Evolutionary conservation across 2,329 filamentous ascomycete species (phyloP).

Genomic region (Anthostomella pinea): DNA sequence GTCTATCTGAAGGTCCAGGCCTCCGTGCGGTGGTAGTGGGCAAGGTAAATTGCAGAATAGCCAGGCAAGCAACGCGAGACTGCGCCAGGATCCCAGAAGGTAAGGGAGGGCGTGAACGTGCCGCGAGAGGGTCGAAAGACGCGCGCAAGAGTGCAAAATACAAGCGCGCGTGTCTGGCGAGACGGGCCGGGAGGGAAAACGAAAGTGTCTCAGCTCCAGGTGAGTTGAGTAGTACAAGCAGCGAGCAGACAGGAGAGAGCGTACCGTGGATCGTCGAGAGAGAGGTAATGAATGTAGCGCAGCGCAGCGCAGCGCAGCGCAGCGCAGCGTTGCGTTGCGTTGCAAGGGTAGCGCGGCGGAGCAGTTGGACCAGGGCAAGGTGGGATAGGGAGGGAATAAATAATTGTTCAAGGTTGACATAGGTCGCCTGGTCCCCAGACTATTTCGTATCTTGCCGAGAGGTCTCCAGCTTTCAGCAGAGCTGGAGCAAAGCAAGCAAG

Average conservation of each 20-base stretch:
- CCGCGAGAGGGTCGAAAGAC: slow-evolving; percentile 30
- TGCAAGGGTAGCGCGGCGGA: slow-evolving; percentile 18
- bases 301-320: slow-evolving; percentile 3
- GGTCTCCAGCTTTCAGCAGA: no score
- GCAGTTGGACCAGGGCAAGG: slow-evolving; percentile 7
- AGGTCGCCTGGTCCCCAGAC: no score
- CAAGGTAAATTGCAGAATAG: slow-evolving; percentile 18
- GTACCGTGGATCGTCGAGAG: no score
- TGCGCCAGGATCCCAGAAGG: slow-evolving; percentile 19
- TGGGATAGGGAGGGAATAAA: background rate
- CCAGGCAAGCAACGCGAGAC: slow-evolving; percentile 16
- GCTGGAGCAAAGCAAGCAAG: no score
- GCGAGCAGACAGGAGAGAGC: slow-evolving; percentile 19
- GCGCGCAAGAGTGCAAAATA: slow-evolving; percentile 26
- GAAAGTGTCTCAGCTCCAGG: slow-evolving; percentile 24
- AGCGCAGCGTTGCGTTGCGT: slow-evolving; percentile 28
- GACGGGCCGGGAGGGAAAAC: slow-evolving; percentile 24
- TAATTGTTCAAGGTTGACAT: slow-evolving; percentile 1
- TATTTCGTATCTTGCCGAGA: no score
- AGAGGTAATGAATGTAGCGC: no score
- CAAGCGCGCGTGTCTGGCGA: slow-evolving; percentile 37
- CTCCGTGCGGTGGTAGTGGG: slow-evolving; percentile 8
- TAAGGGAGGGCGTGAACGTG: slow-evolving; percentile 15
- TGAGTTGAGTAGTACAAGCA: slow-evolving; percentile 29
- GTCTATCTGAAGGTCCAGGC: slow-evolving; percentile 19